Evolutionary conservation across 371 early-diverging fungal species (phyloP).

Genomic region (Fennellomyces sp.): DNA sequence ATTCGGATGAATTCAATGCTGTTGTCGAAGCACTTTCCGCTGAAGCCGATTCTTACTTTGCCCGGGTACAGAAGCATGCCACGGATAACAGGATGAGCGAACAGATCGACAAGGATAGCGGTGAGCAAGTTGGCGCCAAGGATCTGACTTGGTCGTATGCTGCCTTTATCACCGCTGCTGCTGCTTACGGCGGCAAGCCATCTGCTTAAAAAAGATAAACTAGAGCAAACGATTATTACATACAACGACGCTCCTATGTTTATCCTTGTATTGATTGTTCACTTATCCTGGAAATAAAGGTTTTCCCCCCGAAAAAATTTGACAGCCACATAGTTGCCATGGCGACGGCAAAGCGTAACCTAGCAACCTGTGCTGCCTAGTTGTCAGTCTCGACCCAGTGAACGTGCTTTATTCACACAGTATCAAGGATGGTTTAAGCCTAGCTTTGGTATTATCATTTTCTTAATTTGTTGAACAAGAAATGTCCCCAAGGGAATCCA

Average conservation of each 20-base stretch:
- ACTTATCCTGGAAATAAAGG: too few relatives aligned
- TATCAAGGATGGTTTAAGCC: too few relatives aligned
- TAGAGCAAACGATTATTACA: neutral
- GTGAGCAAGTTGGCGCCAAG: constrained; percentile 61
- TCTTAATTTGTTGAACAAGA: constrained; percentile 7
- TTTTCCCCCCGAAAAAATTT: too few relatives aligned
- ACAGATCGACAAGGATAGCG: constrained; percentile 61
- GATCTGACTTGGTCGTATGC: constrained; percentile 83
- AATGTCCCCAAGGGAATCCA: constrained; percentile 46
- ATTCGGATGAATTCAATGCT: constrained; percentile 16
- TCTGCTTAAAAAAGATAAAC: neutral
- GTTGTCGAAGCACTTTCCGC: constrained; percentile 28
- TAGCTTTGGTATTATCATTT: constrained; percentile 18
- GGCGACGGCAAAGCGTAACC: too few relatives aligned
- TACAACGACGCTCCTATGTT: neutral
- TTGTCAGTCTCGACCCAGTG: too few relatives aligned
- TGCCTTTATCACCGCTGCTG: constrained; percentile 54
- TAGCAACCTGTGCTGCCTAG: too few relatives aligned
- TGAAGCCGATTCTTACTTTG: constrained; percentile 59
- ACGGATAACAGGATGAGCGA: constrained; percentile 61
- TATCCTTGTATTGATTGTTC: neutral
- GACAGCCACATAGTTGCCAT: too few relatives aligned
- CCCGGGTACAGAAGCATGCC: constrained; percentile 53
- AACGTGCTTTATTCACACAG: too few relatives aligned
- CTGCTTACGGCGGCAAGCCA: constrained; percentile 8